Conservation (phyloP, 1,284 basidiomycete species). For the Serendipita sp. region DNA sequence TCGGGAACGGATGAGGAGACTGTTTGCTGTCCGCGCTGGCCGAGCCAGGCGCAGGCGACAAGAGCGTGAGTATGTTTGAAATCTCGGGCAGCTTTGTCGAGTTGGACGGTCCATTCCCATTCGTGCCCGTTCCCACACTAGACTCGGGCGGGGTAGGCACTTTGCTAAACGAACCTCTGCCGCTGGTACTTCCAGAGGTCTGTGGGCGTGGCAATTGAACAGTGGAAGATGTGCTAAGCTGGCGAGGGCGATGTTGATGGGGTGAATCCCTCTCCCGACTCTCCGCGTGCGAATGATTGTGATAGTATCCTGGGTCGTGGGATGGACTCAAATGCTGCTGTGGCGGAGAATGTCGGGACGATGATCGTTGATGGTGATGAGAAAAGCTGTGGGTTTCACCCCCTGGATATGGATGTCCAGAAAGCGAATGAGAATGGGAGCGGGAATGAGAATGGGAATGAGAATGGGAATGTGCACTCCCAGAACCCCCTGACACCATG, state of each 20-base stretch:
- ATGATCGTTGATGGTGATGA: not conserved
- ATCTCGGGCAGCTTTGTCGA: not conserved
- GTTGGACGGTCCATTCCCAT: not conserved
- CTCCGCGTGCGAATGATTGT: not conserved
- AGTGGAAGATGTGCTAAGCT: not conserved
- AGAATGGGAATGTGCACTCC: not conserved
- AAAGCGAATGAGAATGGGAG: not conserved
- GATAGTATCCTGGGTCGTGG: not conserved
- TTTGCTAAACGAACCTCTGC: not conserved
- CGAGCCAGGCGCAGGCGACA: not conserved
- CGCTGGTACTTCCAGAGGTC: not conserved
- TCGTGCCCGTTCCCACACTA: not conserved
- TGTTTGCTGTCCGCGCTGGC: not conserved
- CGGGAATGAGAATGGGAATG: not conserved
- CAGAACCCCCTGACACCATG: not conserved
- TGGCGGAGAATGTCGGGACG: not conserved
- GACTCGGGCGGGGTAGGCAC: not conserved
- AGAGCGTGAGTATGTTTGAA: constrained; percentile 4
- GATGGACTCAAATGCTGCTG: not conserved
- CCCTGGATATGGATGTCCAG: not conserved
- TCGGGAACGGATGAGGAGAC: constrained; percentile 4
- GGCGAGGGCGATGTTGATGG: not conserved
- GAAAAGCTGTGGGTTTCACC: not conserved
- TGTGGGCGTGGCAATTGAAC: not conserved
- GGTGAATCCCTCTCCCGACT: not conserved